These are phyloP conservation scores for Bryoglossum gracile DNA, from an alignment of 495 filamentous ascomycete species.

Conservation along the genomic window DNA sequence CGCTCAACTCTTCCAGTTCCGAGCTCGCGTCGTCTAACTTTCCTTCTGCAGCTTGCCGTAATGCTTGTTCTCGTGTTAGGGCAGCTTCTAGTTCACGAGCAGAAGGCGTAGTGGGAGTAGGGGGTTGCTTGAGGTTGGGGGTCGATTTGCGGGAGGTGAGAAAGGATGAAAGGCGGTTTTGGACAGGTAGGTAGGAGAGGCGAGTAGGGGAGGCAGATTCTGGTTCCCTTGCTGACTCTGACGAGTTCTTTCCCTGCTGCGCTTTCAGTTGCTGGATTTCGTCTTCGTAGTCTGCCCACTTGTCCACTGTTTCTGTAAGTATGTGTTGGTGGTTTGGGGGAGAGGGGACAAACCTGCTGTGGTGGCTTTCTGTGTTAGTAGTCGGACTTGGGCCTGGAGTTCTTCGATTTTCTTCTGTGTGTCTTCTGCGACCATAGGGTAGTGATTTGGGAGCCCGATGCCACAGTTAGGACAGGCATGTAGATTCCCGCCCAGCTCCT, in stretches of 20 bases:
- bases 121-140: conserved; percentile 26
- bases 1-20: conserved; percentile 87
- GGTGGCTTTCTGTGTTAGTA: conserved; percentile 69
- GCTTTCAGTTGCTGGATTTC: conserved; percentile 46
- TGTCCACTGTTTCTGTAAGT: conserved; percentile 38
- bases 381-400: conserved; percentile 68
- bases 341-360: conserved; percentile 56
- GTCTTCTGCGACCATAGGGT: conserved; percentile 24
- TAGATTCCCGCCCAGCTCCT: not conserved
- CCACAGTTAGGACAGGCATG: conserved; percentile 22
- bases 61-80: conserved; percentile 59
- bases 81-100: conserved; percentile 57
- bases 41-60: conserved; percentile 69
- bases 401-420: conserved; percentile 69
- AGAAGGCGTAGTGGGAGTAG: conserved; percentile 26
- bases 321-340: not conserved
- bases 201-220: not conserved
- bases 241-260: conserved; percentile 23
- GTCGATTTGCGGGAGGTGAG: conserved; percentile 52
- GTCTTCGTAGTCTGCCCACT: conserved; percentile 93
- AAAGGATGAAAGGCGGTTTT: conserved; percentile 55
- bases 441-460: conserved; percentile 16
- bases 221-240: not conserved
- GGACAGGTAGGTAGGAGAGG: conserved; percentile 15
- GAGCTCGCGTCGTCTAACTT: conserved; percentile 60